Percentiles rank a stretch among this genome's conserved stretches.
These are phyloP conservation scores for Salix brachista DNA, from an alignment of 345 rosid genomes.

Conservation along the genomic window DNA sequence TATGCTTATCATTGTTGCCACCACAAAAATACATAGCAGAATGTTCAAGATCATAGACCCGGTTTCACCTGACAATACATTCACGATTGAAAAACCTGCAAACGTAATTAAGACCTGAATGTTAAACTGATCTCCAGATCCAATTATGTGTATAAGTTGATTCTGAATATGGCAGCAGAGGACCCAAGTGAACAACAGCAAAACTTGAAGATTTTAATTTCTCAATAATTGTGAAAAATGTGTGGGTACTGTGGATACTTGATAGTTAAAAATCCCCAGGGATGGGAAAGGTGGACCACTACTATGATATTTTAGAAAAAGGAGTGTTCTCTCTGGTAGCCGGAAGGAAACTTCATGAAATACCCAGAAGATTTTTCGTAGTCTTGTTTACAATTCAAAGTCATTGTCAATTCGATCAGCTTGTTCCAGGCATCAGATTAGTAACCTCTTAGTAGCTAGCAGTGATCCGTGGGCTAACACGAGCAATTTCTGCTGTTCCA, in stretches of 20 bases:
- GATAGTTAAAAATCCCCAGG: background rate
- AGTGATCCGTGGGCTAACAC: background rate
- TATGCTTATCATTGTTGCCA: conserved; percentile 5
- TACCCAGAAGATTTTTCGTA: background rate
- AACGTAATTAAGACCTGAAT: background rate
- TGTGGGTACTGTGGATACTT: background rate
- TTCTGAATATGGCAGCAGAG: background rate
- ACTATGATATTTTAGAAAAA: background rate
- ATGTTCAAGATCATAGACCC: background rate
- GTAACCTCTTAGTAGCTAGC: background rate
- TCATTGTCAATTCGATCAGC: background rate
- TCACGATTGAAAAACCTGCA: conserved; percentile 9
- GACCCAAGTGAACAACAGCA: background rate
- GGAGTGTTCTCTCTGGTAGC: background rate
- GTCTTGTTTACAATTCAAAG: background rate
- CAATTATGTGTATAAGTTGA: background rate
- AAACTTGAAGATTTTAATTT: background rate
- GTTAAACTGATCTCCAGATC: background rate
- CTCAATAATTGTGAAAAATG: background rate
- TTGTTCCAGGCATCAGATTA: background rate
- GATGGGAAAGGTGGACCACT: background rate
- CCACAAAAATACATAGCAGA: conserved; percentile 8
- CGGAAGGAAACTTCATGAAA: background rate
- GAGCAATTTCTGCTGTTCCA: background rate
- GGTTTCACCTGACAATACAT: background rate